phyloP scores from a whole-genome alignment of 2,329 filamentous ascomycete genomes.

The Fusarium poae region DNA sequence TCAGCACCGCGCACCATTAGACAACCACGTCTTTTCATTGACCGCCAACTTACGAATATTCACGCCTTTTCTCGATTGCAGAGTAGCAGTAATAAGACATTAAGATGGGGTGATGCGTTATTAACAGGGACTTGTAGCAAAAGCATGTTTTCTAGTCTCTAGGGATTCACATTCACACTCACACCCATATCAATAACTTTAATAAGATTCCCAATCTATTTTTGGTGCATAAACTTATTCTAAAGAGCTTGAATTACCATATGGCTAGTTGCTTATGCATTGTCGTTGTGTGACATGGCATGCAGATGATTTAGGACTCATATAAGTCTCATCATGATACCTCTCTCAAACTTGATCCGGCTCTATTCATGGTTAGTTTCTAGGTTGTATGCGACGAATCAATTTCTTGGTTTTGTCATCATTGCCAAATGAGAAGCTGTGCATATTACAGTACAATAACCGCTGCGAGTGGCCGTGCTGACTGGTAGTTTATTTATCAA shows the following conservation, averaged over 20 bases:
- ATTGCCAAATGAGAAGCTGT: neutral
- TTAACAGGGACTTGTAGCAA: conserved; percentile 13
- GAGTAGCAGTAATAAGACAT: conserved; percentile 18
- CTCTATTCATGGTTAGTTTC: conserved; percentile 1
- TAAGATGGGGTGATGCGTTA: conserved; percentile 2
- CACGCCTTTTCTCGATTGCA: conserved; percentile 10
- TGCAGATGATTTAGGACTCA: neutral
- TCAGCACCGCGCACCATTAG: conserved; percentile 39
- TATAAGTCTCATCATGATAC: conserved; percentile 8
- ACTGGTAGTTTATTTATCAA: neutral
- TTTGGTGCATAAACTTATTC: neutral
- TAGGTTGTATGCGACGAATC: conserved; percentile 36
- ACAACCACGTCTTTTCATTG: conserved; percentile 24
- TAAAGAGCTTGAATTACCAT: neutral
- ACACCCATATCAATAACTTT: neutral
- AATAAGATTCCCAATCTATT: neutral
- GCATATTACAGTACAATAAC: neutral
- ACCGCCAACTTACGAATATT: conserved; percentile 39
- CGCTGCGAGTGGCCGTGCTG: neutral
- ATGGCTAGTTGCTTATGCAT: neutral
- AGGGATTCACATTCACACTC: conserved; percentile 6
- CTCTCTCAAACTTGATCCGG: neutral
- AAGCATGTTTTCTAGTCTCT: conserved; percentile 2
- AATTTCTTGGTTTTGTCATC: conserved; percentile 42
- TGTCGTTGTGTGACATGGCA: neutral